Conservation (phyloP, 345 rosid genomes). For the Kernera saxatilis region DNA sequence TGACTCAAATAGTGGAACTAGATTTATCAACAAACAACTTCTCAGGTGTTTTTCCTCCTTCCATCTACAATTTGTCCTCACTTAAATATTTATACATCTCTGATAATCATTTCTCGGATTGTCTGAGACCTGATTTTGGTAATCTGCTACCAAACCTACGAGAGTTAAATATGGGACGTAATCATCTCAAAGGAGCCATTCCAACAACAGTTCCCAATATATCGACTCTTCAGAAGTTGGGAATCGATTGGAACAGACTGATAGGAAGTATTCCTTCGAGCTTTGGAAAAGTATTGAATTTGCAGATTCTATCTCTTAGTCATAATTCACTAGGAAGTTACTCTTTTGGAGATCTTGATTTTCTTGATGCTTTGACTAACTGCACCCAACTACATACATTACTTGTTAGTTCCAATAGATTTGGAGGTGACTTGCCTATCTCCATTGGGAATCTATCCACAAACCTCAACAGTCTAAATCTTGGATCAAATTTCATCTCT, state of each 20-base stretch:
- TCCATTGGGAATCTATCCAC: not conserved
- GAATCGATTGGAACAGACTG: not conserved
- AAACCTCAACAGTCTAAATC: not conserved
- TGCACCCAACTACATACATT: not conserved
- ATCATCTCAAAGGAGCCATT: not conserved
- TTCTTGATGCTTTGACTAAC: not conserved
- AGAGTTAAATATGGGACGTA: not conserved
- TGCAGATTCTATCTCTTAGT: too few relatives aligned
- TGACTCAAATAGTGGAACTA: not conserved
- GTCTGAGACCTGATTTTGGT: not conserved
- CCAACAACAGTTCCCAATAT: not conserved
- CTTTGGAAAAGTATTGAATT: too few relatives aligned
- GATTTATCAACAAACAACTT: not conserved
- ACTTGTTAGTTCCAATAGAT: not conserved
- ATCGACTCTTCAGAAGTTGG: not conserved
- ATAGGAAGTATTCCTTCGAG: not conserved
- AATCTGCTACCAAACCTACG: not conserved
- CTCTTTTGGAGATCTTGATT: not conserved
- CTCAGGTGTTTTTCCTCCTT: not conserved
- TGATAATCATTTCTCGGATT: not conserved
- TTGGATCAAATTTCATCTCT: not conserved
- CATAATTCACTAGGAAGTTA: too few relatives aligned
- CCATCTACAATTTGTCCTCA: not conserved
- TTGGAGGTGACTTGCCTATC: not conserved
- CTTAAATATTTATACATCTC: not conserved